These are phyloP conservation scores for Podospora australis DNA, from an alignment of 495 filamentous ascomycete species.

Conservation along the genomic window DNA sequence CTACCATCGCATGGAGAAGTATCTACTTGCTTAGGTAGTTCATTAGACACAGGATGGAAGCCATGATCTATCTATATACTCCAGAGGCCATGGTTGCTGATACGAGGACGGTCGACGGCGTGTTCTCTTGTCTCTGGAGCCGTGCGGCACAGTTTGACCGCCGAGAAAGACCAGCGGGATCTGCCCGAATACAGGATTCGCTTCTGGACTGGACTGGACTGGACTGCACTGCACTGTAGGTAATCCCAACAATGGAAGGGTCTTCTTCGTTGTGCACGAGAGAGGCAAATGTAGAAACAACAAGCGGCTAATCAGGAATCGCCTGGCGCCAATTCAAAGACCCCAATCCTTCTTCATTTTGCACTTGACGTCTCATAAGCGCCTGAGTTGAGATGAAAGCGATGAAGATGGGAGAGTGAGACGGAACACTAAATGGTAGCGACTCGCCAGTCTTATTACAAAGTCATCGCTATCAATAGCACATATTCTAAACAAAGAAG, in stretches of 20 bases:
- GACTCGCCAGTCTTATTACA: neutral
- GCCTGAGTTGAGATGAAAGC: neutral
- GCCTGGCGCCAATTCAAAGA: neutral
- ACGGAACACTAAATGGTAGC: neutral
- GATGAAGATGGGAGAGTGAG: neutral
- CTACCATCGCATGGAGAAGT: too few species aligned
- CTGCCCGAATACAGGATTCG: neutral
- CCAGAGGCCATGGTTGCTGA: too few species aligned
- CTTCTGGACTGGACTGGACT: too few species aligned
- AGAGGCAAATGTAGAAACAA: too few species aligned
- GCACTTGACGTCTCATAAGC: neutral
- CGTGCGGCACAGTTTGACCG: slow-evolving; percentile 10
- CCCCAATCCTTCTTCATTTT: neutral
- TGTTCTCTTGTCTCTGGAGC: neutral
- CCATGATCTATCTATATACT: too few species aligned
- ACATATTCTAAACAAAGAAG: neutral
- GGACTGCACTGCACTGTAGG: too few species aligned
- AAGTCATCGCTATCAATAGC: slow-evolving; percentile 4
- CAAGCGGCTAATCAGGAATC: slow-evolving; percentile 9
- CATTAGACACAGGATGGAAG: too few species aligned
- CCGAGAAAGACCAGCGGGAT: neutral
- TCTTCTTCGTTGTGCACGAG: too few species aligned
- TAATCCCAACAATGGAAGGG: too few species aligned
- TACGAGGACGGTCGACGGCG: neutral
- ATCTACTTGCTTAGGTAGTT: too few species aligned